A percentile compares a stretch with the other conserved stretches of the same genome.
These are phyloP conservation scores for Alternaria gansuensis DNA, from an alignment of 2,329 filamentous ascomycete species.

Conservation along the genomic window DNA sequence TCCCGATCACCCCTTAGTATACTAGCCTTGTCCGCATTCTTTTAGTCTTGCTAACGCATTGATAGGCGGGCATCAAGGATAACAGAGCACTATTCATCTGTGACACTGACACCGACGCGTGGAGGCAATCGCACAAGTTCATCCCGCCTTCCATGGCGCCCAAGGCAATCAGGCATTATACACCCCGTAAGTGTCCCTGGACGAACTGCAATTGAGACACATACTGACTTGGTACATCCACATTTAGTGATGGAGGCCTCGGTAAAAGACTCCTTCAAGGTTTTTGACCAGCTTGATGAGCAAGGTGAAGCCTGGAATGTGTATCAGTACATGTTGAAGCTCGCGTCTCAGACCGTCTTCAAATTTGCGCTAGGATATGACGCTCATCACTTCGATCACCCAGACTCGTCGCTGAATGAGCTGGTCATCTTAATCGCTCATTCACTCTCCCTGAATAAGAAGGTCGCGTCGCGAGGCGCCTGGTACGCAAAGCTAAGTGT, in stretches of 20 bases:
- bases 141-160: constrained; percentile 26
- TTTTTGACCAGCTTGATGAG: constrained; percentile 28
- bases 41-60: no score
- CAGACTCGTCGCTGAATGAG: constrained; percentile 18
- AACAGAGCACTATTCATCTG: constrained; percentile 21
- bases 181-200: constrained; percentile 1
- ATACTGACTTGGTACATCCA: no score
- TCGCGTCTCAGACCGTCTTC: constrained; percentile 22
- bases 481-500: constrained; percentile 25
- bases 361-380: constrained; percentile 25
- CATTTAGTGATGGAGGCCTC: constrained; percentile 16
- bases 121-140: constrained; percentile 24
- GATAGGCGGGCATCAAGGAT: constrained; percentile 17
- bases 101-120: constrained; percentile 25
- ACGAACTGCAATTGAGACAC: no score
- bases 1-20: constrained; percentile 15
- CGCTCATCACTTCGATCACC: constrained; percentile 21
- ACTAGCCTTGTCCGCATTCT: no score
- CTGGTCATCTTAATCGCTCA: constrained; percentile 22
- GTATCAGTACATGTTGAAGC: constrained; percentile 30
- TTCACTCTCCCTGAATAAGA: constrained; percentile 24
- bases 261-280: constrained; percentile 26
- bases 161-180: constrained; percentile 26
- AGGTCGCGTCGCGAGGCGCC: constrained; percentile 19
- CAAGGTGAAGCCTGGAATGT: constrained; percentile 27